Evolutionary conservation across 352 stramenopile species (phyloP).

Genomic region (Elongisporangium anandrum): DNA sequence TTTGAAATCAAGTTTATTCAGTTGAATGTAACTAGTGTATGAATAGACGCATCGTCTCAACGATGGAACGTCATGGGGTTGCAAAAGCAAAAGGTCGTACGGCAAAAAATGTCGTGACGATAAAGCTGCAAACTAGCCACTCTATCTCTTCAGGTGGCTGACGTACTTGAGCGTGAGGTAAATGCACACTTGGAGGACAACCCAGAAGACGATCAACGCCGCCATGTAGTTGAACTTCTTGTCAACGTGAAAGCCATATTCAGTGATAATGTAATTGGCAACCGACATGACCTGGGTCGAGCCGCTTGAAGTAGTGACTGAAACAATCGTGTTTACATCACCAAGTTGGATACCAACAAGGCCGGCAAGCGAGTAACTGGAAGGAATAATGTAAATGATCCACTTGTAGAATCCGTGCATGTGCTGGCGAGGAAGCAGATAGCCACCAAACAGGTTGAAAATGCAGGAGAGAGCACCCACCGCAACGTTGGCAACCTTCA

Average conservation of each 20-base stretch:
- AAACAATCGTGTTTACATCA: slow-evolving; percentile 29
- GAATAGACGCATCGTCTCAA: no score
- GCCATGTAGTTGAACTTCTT: slow-evolving; percentile 43
- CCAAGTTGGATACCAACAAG: slow-evolving; percentile 35
- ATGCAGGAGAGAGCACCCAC: slow-evolving; percentile 61
- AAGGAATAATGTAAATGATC: slow-evolving; percentile 60
- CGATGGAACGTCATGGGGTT: no score
- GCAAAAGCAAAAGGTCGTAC: no score
- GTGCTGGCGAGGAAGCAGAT: slow-evolving; percentile 35
- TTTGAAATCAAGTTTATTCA: no score
- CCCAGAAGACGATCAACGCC: slow-evolving; percentile 49
- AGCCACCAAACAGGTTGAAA: slow-evolving; percentile 67
- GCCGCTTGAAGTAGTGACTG: slow-evolving; percentile 1
- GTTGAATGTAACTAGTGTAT: no score
- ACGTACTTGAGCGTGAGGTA: slow-evolving; percentile 67
- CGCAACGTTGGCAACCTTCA: slow-evolving; percentile 74
- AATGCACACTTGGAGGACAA: slow-evolving; percentile 43
- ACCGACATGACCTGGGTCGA: slow-evolving; percentile 12
- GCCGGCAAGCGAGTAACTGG: slow-evolving; percentile 45
- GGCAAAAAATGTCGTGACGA: no score
- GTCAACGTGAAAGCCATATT: slow-evolving; percentile 53
- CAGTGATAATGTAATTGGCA: slow-evolving; percentile 21
- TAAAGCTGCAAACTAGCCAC: no score
- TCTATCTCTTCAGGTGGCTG: slow-evolving; percentile 67
- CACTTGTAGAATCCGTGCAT: slow-evolving; percentile 69